Conservation (phyloP, 1,284 basidiomycete genomes). For the Jaminaea rosea region DNA sequence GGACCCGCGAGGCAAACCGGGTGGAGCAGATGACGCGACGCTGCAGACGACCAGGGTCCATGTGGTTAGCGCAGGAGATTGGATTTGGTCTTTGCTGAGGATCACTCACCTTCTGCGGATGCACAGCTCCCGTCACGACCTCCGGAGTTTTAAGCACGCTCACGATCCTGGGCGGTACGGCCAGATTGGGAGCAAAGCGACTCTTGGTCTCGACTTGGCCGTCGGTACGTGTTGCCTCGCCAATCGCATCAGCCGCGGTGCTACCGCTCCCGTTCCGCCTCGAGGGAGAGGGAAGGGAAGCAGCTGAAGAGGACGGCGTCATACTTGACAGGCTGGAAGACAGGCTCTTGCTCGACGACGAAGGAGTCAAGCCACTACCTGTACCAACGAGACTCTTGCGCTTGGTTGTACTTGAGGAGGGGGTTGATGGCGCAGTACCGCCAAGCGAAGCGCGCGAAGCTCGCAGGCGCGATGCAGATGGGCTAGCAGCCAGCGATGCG, state of each 20-base stretch:
- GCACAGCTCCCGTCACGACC: conserved; percentile 28
- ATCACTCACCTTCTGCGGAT: conserved; percentile 18
- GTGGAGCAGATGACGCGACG: conserved; percentile 73
- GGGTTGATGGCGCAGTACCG: not conserved
- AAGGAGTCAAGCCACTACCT: no score
- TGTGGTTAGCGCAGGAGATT: not conserved
- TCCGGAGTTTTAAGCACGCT: conserved; percentile 29
- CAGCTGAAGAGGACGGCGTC: not conserved
- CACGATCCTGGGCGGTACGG: conserved; percentile 21
- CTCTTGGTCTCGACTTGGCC: no score
- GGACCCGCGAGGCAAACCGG: conserved; percentile 67
- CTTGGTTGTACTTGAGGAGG: no score
- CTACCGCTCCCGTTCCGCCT: no score
- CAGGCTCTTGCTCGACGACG: no score
- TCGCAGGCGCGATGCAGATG: conserved; percentile 5
- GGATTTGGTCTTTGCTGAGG: not conserved
- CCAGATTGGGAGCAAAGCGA: conserved; percentile 31
- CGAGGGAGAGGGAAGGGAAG: no score
- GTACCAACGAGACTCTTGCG: no score
- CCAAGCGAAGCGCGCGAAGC: not conserved
- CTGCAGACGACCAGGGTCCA: conserved; percentile 11
- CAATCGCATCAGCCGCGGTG: no score
- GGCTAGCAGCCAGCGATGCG: no score
- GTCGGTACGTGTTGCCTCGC: no score
- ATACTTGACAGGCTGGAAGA: not conserved